These are phyloP conservation scores for Phylloporus sp. DNA, from an alignment of 768 basidiomycete species.

Conservation along the genomic window DNA sequence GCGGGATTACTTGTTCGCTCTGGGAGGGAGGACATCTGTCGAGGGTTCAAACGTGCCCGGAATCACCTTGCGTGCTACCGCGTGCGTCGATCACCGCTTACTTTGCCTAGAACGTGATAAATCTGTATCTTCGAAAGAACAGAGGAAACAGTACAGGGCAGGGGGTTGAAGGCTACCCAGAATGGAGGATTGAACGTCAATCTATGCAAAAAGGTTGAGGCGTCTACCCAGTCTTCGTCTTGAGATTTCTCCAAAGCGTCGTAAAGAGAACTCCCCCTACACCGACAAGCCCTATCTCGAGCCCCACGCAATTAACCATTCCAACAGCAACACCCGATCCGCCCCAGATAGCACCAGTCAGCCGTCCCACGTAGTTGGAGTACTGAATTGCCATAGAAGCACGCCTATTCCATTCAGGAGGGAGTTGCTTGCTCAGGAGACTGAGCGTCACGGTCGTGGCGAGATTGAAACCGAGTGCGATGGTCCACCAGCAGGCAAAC, in stretches of 20 bases:
- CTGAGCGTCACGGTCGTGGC: slow-evolving; percentile 66
- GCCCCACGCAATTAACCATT: slow-evolving; percentile 54
- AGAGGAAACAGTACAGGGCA: neutral
- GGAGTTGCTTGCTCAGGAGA: slow-evolving; percentile 63
- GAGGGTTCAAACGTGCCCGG: neutral
- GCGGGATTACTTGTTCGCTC: neutral
- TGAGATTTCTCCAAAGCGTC: slow-evolving; percentile 57
- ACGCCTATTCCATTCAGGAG: slow-evolving; percentile 53
- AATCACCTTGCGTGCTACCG: too few species aligned
- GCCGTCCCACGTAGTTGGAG: slow-evolving; percentile 62
- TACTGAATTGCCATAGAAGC: slow-evolving; percentile 60
- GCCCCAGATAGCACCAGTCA: slow-evolving; percentile 64
- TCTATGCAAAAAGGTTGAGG: neutral
- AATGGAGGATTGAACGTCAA: neutral
- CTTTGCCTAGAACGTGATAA: neutral
- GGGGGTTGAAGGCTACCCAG: neutral
- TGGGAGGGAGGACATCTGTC: neutral
- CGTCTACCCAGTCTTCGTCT: slow-evolving; percentile 54
- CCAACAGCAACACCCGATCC: slow-evolving; percentile 51
- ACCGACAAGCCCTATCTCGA: slow-evolving; percentile 58
- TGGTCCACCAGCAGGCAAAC: slow-evolving; percentile 40
- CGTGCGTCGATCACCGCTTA: slow-evolving; percentile 3
- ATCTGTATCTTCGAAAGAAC: neutral
- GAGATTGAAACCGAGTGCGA: slow-evolving; percentile 70
- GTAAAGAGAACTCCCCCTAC: slow-evolving; percentile 51